Conservation (phyloP, 371 early-diverging fungal genomes). For the Syncephalis fuscata region DNA sequence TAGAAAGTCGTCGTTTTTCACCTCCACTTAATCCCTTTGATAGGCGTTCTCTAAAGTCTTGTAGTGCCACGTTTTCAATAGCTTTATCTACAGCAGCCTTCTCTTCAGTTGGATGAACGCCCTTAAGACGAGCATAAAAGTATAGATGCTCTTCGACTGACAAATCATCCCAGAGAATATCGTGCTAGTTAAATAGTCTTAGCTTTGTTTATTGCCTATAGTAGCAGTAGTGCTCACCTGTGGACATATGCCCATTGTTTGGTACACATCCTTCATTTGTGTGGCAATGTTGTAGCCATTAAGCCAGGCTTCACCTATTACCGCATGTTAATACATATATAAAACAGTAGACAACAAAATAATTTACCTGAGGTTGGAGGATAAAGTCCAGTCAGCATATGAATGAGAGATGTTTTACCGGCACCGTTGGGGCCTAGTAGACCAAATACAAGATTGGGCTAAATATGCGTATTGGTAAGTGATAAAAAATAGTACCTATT, state of each 20-base stretch:
- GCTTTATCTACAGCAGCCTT: constrained; percentile 20
- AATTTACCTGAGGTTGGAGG: constrained; percentile 27
- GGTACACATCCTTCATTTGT: constrained; percentile 35
- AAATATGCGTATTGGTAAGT: too few relatives aligned
- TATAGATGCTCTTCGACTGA: constrained; percentile 52
- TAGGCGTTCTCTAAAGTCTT: constrained; percentile 23
- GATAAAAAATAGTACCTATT: too few relatives aligned
- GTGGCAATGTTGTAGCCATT: constrained; percentile 38
- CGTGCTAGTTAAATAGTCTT: constrained; percentile 14
- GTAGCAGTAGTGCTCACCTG: constrained; percentile 10
- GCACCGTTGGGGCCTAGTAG: constrained; percentile 40
- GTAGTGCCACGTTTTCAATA: constrained; percentile 28
- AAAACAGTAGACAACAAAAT: too few relatives aligned
- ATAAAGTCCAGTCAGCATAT: constrained; percentile 48
- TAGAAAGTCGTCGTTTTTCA: constrained; percentile 40
- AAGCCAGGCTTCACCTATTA: constrained; percentile 19
- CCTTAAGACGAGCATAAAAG: constrained; percentile 57
- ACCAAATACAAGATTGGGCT: constrained; percentile 29
- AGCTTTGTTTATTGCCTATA: too few relatives aligned
- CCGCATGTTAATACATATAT: too few relatives aligned
- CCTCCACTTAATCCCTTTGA: constrained; percentile 40
- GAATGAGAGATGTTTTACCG: constrained; percentile 47
- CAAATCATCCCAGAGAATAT: constrained; percentile 60
- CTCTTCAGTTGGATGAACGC: constrained; percentile 27
- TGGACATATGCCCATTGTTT: constrained; percentile 52